These are phyloP conservation scores for Blumeria hordei DNA, from an alignment of 2,329 filamentous ascomycete species.

Conservation along the genomic window DNA sequence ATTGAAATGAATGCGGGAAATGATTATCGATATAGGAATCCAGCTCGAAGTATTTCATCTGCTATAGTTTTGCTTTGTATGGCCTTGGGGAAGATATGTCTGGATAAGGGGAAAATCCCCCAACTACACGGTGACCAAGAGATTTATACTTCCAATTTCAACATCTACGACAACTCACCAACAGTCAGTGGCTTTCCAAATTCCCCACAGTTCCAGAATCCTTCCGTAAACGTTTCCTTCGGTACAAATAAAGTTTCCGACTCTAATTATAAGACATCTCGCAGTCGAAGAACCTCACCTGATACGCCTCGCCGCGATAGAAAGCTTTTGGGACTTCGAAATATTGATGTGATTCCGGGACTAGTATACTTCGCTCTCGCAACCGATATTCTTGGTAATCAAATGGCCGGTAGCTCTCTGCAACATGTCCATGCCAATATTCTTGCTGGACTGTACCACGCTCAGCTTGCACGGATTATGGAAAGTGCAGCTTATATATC, in stretches of 20 bases:
- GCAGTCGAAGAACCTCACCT: conserved; percentile 25
- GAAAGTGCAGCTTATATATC: conserved; percentile 51
- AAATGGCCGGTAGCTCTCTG: conserved; percentile 58
- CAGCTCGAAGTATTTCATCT: conserved; percentile 47
- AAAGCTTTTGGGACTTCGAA: conserved; percentile 20
- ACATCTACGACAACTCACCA: conserved; percentile 9
- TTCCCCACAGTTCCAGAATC: conserved; percentile 31
- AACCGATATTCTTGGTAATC: conserved; percentile 62
- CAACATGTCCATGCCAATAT: conserved; percentile 68
- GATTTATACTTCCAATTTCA: conserved; percentile 2
- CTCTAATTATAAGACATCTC: conserved; percentile 18
- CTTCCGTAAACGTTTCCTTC: conserved; percentile 19
- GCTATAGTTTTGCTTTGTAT: conserved; percentile 64
- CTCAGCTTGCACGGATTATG: conserved; percentile 64
- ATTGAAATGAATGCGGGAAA: conserved; percentile 7
- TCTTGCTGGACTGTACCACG: conserved; percentile 68
- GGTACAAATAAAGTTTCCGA: conserved; percentile 28
- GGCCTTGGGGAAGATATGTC: conserved; percentile 66
- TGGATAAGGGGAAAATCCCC: conserved; percentile 27
- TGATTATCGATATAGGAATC: conserved; percentile 21
- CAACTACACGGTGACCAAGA: conserved; percentile 25
- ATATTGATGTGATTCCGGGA: conserved; percentile 70
- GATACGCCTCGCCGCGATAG: conserved; percentile 16
- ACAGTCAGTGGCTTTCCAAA: conserved; percentile 24
- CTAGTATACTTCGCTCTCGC: conserved; percentile 76